phyloP scores from a whole-genome alignment of 805 yeast genomes.

The Lipomyces japonicus region DNA sequence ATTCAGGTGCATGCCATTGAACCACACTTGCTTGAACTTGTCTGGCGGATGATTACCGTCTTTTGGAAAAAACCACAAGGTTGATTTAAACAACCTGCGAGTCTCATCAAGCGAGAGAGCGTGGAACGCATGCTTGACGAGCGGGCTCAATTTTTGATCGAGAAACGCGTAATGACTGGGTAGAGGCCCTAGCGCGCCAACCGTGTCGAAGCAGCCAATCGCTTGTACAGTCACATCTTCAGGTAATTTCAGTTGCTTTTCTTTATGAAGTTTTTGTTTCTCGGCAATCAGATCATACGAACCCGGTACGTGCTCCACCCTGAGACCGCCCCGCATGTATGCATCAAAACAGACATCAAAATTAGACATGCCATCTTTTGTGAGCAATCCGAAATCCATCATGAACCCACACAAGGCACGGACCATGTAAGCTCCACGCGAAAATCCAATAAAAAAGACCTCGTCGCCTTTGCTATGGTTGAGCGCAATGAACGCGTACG shows the following conservation, averaged over 20 bases:
- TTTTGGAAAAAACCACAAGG: constrained; percentile 17
- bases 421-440: constrained; percentile 20
- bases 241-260: neutral
- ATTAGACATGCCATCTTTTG: constrained; percentile 9
- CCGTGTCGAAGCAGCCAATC: constrained; percentile 26
- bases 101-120: constrained; percentile 22
- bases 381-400: constrained; percentile 9
- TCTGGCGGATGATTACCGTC: too few species aligned
- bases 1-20: constrained; percentile 18
- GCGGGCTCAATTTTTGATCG: constrained; percentile 3
- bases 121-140: constrained; percentile 21
- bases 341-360: constrained; percentile 6
- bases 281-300: neutral
- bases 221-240: constrained; percentile 4
- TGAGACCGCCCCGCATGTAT: neutral
- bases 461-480: constrained; percentile 20
- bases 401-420: constrained; percentile 12
- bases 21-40: constrained; percentile 23
- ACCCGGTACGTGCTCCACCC: neutral
- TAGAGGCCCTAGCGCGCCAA: constrained; percentile 25
- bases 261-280: neutral
- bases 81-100: constrained; percentile 12
- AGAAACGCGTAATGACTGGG: constrained; percentile 6
- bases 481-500: constrained; percentile 12
- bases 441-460: constrained; percentile 20